Evolutionary conservation across 2,329 filamentous ascomycete genomes (phyloP).

Genomic region (Periconia sp.): DNA sequence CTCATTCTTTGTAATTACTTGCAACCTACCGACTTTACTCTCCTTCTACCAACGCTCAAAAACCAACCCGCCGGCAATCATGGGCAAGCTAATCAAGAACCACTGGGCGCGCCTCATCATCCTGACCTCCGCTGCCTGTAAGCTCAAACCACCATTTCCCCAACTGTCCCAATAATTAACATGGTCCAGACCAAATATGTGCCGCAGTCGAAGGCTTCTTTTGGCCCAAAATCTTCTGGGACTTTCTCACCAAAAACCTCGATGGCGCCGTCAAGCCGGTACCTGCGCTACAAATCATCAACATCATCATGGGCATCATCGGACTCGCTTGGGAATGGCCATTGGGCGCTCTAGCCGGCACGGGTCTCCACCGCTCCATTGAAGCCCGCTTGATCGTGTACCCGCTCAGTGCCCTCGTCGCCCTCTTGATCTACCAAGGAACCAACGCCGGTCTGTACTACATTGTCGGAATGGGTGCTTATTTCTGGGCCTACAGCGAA

Average conservation of each 20-base stretch:
- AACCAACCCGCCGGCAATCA: constrained; percentile 44
- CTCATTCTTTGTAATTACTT: constrained; percentile 12
- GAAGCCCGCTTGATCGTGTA: constrained; percentile 82
- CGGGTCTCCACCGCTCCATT: constrained; percentile 79
- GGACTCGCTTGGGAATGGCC: constrained; percentile 93
- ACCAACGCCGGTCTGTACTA: constrained; percentile 95
- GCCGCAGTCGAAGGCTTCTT: constrained; percentile 87
- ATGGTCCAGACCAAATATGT: constrained; percentile 74
- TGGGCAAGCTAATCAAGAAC: constrained; percentile 99
- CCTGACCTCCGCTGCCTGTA: constrained; percentile 79
- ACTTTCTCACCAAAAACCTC: constrained; percentile 89
- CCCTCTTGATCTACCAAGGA: constrained; percentile 83
- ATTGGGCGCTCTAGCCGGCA: constrained; percentile 71
- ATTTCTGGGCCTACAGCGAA: constrained; percentile 97
- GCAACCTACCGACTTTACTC: background rate
- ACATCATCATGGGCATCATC: constrained; percentile 76
- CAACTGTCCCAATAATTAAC: background rate
- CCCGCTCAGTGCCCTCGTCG: constrained; percentile 73
- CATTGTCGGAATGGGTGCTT: constrained; percentile 78
- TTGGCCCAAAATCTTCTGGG: constrained; percentile 99
- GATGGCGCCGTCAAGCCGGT: constrained; percentile 82
- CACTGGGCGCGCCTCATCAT: constrained; percentile 96
- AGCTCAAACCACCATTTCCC: constrained; percentile 23
- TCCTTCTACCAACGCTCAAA: background rate
- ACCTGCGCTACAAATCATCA: constrained; percentile 88